These are phyloP conservation scores for Saccharomyces eubayanus DNA, from an alignment of 805 yeast species.

Conservation along the genomic window DNA sequence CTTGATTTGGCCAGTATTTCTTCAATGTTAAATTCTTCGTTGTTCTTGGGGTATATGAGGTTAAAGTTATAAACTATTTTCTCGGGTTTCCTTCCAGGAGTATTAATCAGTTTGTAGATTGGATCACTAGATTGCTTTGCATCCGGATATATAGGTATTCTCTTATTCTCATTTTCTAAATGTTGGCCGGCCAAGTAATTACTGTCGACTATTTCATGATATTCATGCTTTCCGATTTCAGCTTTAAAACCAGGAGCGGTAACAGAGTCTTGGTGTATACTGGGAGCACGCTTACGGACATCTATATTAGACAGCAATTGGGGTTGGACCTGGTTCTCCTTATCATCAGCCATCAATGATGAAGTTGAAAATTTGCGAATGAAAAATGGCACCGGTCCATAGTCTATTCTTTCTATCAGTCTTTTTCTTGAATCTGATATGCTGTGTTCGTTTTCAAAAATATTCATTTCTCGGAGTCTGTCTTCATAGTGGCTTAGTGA, in stretches of 20 bases:
- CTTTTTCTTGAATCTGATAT: conserved; percentile 1
- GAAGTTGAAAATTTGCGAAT: neutral
- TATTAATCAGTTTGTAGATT: conserved; percentile 41
- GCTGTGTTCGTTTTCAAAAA: conserved; percentile 3
- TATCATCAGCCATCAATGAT: neutral
- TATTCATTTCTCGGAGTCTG: conserved; percentile 8
- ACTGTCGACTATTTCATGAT: neutral
- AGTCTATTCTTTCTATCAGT: neutral
- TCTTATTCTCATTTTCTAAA: conserved; percentile 13
- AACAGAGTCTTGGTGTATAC: neutral
- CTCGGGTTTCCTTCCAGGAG: conserved; percentile 52
- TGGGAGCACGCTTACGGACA: neutral
- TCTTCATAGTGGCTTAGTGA: conserved; percentile 9
- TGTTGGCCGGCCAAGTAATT: neutral
- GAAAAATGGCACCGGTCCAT: neutral
- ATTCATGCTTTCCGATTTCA: neutral
- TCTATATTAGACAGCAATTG: neutral
- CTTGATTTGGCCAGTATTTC: conserved; percentile 54
- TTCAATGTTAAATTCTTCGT: conserved; percentile 44
- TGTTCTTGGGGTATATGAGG: conserved; percentile 33
- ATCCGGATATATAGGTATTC: conserved; percentile 36
- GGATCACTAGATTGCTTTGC: conserved; percentile 29
- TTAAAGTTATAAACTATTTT: conserved; percentile 51
- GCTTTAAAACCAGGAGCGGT: neutral
- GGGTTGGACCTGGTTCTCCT: neutral